These are phyloP conservation scores for Triticum turgidum DNA, from an alignment of 176 grass and related monocot species.

Conservation along the genomic window DNA sequence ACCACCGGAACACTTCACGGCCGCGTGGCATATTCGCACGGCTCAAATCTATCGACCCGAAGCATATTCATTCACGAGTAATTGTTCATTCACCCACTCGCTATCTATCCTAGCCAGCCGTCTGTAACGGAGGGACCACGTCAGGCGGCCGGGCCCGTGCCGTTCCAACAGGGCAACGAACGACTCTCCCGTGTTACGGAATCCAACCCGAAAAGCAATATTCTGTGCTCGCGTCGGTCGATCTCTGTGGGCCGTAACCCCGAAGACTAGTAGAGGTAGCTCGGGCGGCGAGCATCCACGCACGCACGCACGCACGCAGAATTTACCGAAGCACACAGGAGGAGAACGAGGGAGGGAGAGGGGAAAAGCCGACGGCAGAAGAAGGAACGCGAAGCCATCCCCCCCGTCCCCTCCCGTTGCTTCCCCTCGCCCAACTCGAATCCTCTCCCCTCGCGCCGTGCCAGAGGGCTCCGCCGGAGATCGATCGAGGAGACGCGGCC, in stretches of 20 bases:
- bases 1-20: neutral
- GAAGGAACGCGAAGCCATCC: neutral
- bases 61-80: neutral
- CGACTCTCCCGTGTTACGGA: neutral
- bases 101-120: neutral
- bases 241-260: neutral
- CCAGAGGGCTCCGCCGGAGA: neutral
- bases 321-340: neutral
- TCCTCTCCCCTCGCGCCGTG: neutral
- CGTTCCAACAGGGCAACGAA: neutral
- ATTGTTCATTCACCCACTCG: too few species aligned
- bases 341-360: neutral
- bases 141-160: neutral
- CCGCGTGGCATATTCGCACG: neutral
- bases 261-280: neutral
- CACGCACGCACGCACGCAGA: neutral
- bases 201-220: neutral
- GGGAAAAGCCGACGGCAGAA: neutral
- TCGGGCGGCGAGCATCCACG: neutral
- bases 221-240: neutral
- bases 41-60: neutral
- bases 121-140: neutral
- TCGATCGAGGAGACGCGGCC: neutral
- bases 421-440: conserved; percentile 26
- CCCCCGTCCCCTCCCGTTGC: neutral